Evolutionary conservation across 2,329 filamentous ascomycete genomes (phyloP).

Genomic region (Clonostachys solani): DNA sequence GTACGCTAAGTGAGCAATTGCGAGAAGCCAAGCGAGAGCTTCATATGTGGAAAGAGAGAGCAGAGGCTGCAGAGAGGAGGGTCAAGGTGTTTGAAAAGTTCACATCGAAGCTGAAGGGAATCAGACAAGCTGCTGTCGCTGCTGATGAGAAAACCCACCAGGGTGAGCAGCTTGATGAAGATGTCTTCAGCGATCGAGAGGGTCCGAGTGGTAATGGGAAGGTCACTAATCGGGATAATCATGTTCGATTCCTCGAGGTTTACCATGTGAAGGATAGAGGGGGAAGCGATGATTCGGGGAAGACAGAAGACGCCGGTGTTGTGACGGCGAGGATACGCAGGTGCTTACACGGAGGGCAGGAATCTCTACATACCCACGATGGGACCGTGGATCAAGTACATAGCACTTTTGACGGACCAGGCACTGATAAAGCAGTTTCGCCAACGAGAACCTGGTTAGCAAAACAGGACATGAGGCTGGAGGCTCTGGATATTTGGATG

Average conservation of each 20-base stretch:
- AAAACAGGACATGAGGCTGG: slow-evolving; percentile 8
- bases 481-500: slow-evolving; percentile 21
- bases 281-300: slow-evolving; percentile 12
- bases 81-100: slow-evolving; percentile 43
- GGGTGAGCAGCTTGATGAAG: background rate
- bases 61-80: slow-evolving; percentile 50
- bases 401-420: no score
- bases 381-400: slow-evolving; percentile 19
- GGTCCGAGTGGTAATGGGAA: background rate
- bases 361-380: background rate
- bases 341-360: slow-evolving; percentile 12
- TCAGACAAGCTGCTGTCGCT: slow-evolving; percentile 1
- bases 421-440: no score
- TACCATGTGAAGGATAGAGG: background rate
- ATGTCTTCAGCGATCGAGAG: background rate
- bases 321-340: slow-evolving; percentile 17
- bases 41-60: slow-evolving; percentile 47
- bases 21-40: slow-evolving; percentile 24
- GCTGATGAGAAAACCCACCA: background rate
- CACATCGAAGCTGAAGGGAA: slow-evolving; percentile 19
- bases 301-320: slow-evolving; percentile 14
- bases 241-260: slow-evolving; percentile 1
- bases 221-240: background rate
- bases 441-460: background rate
- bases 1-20: slow-evolving; percentile 43